A percentile compares a stretch with the other conserved stretches of the same genome.
Evolutionary conservation across 2,329 filamentous ascomycete genomes (phyloP).

Genomic region (Bipolaris zeicola): DNA sequence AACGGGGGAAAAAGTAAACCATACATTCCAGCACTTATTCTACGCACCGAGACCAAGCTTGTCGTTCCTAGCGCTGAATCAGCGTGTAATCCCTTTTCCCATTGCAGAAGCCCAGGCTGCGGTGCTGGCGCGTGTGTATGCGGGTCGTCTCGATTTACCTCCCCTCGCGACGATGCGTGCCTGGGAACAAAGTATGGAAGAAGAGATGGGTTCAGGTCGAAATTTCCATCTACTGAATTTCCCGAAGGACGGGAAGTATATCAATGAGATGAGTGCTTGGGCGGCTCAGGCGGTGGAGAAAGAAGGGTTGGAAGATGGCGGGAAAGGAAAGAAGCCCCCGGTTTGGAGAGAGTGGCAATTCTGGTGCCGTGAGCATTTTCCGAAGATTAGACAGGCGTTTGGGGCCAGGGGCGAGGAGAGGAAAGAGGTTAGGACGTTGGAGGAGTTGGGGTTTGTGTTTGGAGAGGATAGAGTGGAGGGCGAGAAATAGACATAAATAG

Average conservation of each 20-base stretch:
- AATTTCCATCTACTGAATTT: constrained; percentile 62
- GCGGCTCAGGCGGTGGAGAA: constrained; percentile 52
- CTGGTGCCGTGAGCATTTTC: constrained; percentile 73
- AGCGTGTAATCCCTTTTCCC: constrained; percentile 88
- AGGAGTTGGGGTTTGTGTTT: constrained; percentile 74
- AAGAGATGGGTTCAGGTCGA: constrained; percentile 54
- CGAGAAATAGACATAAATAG: background rate
- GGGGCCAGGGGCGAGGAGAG: constrained; percentile 65
- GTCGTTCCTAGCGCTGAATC: constrained; percentile 74
- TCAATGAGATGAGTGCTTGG: constrained; percentile 72
- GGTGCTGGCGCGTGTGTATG: constrained; percentile 76
- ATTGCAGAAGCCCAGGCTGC: constrained; percentile 79
- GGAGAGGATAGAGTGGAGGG: constrained; percentile 31
- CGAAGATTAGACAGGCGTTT: constrained; percentile 74
- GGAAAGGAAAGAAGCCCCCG: constrained; percentile 69
- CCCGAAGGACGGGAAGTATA: constrained; percentile 69
- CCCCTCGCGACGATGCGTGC: constrained; percentile 65
- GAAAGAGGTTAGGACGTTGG: constrained; percentile 64
- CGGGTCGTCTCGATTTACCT: constrained; percentile 71
- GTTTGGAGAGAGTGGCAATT: constrained; percentile 72
- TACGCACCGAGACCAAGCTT: constrained; percentile 77
- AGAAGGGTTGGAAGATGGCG: constrained; percentile 50
- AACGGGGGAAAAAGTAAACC: constrained; percentile 71
- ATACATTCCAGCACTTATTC: constrained; percentile 81
- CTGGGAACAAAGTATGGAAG: constrained; percentile 64